phyloP scores from a whole-genome alignment of 768 basidiomycete genomes.

The Calocybe indica region DNA sequence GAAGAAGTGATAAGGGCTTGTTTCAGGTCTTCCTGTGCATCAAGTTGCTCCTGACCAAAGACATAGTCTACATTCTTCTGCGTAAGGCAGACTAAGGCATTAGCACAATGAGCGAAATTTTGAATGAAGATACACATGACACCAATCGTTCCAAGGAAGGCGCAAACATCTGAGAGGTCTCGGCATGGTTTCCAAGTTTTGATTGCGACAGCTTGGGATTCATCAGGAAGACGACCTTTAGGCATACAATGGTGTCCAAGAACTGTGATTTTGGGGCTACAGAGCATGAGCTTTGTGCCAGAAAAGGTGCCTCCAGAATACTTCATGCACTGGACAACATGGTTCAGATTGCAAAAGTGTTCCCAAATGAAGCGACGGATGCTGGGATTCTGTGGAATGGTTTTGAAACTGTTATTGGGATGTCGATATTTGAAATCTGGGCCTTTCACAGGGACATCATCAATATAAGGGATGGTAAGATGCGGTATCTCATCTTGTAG shows the following conservation, averaged over 20 bases:
- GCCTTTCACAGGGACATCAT: constrained; percentile 27
- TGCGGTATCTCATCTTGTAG: constrained; percentile 25
- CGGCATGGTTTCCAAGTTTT: constrained; percentile 16
- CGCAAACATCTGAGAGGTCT: constrained; percentile 15
- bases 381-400: constrained; percentile 20
- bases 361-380: constrained; percentile 30
- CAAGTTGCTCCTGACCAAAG: constrained; percentile 21
- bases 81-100: constrained; percentile 18
- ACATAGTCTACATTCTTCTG: constrained; percentile 19
- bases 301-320: constrained; percentile 25
- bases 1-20: constrained; percentile 13
- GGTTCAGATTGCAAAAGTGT: constrained; percentile 20
- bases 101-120: constrained; percentile 16
- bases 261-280: constrained; percentile 13
- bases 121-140: constrained; percentile 22
- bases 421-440: constrained; percentile 18
- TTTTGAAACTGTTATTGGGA: constrained; percentile 17
- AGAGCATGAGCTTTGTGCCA: constrained; percentile 21
- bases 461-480: constrained; percentile 19
- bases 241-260: constrained; percentile 28
- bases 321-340: constrained; percentile 21
- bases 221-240: constrained; percentile 22
- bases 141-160: constrained; percentile 24
- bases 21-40: constrained; percentile 18
- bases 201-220: constrained; percentile 17